Base-by-base conservation (phyloP, 129 eudicot genomes). In the Smallanthus sonchifolius region DNA sequence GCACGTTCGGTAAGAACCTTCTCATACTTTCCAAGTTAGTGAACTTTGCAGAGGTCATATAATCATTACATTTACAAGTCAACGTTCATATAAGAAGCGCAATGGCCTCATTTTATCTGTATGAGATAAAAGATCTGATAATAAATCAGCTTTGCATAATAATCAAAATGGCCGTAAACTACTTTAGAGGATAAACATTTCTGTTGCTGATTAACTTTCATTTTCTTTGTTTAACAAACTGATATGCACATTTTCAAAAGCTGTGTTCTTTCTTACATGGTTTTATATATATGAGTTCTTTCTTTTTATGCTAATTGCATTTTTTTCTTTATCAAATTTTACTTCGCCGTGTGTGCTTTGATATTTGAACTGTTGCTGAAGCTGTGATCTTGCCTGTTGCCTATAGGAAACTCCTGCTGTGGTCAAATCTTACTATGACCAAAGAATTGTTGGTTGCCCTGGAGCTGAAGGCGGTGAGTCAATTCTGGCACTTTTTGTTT, bases 401-500 rank as follows among this genome's bases (percentile, higher is more conserved):
- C 13, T 84, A 70, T 79, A 92, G 96, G 92, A 92, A 85, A 82
- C 78, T 44, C 98, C 98, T 72, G 95, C 98, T 70, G 78, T 92
- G 57, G 82, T 92, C 24, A 83, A 87, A 76, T 92, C 98, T 40
- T 83, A 83, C 79, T 89, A 84, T 79, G 92, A 86, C 84, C 88
- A 77, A 75, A 83, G 96, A 84, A 90, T 92, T 79, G 92, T 92
- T 54, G 98, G 98, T 76, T 92, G 96, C 72, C 96, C 98, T 70
- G 98, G 98, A 6, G 96, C 52, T 62, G 98, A 92, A 60, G 98
- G 96, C 64, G 98, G 98, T 89, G 52, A 81, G 86, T 86, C 28
- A 69, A 35, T 32, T 64, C 40, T 60, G 17, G 5, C 36, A 2
- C 37, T 13, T 2, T 9, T 6, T 10, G 17, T 60, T 0, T 28